Conservation (phyloP, 2,329 filamentous ascomycete species). For the Pseudogymnoascus sp. region DNA sequence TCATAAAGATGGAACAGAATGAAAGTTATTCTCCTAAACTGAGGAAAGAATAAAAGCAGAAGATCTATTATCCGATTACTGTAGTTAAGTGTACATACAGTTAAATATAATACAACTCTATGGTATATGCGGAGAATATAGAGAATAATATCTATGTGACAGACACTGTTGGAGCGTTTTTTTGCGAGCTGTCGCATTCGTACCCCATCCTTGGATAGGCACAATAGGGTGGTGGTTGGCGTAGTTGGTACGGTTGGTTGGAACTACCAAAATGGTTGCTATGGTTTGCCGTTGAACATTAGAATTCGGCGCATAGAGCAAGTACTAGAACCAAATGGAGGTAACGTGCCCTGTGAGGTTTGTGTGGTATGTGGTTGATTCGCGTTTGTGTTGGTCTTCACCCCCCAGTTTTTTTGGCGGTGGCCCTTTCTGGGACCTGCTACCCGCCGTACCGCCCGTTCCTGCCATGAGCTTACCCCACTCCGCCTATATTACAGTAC, state of each 20-base stretch:
- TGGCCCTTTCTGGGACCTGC: neutral
- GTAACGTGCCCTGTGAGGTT: neutral
- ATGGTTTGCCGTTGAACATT: neutral
- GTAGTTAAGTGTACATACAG: neutral
- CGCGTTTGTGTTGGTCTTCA: neutral
- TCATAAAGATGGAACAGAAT: neutral
- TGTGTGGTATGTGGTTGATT: neutral
- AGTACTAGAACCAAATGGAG: neutral
- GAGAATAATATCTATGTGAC: neutral
- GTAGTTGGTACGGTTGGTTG: neutral
- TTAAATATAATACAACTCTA: neutral
- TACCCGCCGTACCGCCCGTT: slow-evolving; percentile 3
- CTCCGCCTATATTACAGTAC: neutral
- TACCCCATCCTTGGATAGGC: too few relatives aligned
- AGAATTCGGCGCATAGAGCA: neutral
- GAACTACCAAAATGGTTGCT: neutral
- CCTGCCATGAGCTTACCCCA: slow-evolving; percentile 6
- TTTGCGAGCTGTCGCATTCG: neutral
- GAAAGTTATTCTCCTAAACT: neutral
- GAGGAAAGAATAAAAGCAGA: neutral
- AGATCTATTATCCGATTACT: neutral
- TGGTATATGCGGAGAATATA: neutral
- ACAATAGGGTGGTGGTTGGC: too few relatives aligned
- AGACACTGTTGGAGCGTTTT: neutral
- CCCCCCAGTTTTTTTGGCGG: neutral